Percentiles rank a stretch among this genome's conserved stretches.
These are phyloP conservation scores for Dothistroma septosporum DNA, from an alignment of 2,329 filamentous ascomycete species.

Conservation along the genomic window DNA sequence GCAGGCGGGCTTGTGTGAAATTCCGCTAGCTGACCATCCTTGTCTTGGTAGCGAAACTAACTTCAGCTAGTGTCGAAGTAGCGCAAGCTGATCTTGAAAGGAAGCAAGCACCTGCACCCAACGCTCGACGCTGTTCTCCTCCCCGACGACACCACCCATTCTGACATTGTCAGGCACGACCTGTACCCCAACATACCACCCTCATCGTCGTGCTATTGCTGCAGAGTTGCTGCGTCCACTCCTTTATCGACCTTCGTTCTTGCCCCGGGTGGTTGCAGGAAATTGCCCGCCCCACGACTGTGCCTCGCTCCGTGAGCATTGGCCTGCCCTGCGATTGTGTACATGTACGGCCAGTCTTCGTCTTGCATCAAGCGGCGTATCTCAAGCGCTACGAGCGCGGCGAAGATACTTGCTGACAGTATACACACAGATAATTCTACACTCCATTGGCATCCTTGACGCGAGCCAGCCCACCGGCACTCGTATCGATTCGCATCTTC, in stretches of 20 bases:
- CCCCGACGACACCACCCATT: not conserved
- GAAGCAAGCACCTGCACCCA: no score
- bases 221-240: slow-evolving; percentile 21
- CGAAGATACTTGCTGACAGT: not conserved
- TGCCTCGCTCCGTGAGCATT: slow-evolving; percentile 23
- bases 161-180: not conserved
- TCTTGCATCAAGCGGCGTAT: slow-evolving; percentile 5
- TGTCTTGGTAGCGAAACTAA: not conserved
- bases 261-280: not conserved
- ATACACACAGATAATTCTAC: not conserved
- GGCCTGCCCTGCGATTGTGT: slow-evolving; percentile 13
- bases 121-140: no score
- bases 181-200: slow-evolving; percentile 6
- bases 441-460: not conserved
- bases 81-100: not conserved
- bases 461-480: not conserved
- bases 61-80: not conserved
- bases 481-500: not conserved
- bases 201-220: slow-evolving; percentile 7
- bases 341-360: slow-evolving; percentile 15
- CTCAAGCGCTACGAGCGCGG: not conserved
- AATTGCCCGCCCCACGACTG: slow-evolving; percentile 4
- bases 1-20: not conserved
- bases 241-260: slow-evolving; percentile 19
- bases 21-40: not conserved